Percentiles rank a stretch among this genome's conserved stretches.
Evolutionary conservation across 352 stramenopile genomes (phyloP).

Genomic region (Stephanocyclus meneghinianus): DNA sequence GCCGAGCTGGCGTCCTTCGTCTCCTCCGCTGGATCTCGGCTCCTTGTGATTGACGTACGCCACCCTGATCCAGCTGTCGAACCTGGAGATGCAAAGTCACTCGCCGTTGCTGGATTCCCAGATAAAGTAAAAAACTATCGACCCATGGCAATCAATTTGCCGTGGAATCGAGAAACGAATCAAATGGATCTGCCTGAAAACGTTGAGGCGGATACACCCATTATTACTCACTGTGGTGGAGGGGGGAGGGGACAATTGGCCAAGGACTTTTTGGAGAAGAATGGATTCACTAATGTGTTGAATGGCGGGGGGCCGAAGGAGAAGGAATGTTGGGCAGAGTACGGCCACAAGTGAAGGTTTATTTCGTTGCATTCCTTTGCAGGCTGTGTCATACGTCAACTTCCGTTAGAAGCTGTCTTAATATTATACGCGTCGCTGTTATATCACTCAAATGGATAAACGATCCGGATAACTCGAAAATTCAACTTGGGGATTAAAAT

Average conservation of each 20-base stretch:
- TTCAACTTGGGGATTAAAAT: too few species aligned
- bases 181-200: slow-evolving; percentile 61
- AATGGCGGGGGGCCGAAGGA: slow-evolving; percentile 81
- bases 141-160: slow-evolving; percentile 60
- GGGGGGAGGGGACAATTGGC: slow-evolving; percentile 74
- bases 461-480: too few species aligned
- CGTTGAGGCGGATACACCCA: slow-evolving; percentile 66
- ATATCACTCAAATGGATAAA: too few species aligned
- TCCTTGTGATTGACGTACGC: slow-evolving; percentile 73
- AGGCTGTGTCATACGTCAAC: too few species aligned
- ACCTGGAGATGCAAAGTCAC: slow-evolving; percentile 71
- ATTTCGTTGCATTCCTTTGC: neutral
- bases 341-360: slow-evolving; percentile 60
- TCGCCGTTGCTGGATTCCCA: slow-evolving; percentile 56
- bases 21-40: slow-evolving; percentile 48
- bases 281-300: slow-evolving; percentile 80
- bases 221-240: slow-evolving; percentile 82
- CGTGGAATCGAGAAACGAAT: slow-evolving; percentile 63
- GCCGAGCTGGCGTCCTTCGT: slow-evolving; percentile 69
- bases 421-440: too few species aligned
- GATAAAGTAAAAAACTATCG: slow-evolving; percentile 28
- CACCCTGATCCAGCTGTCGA: slow-evolving; percentile 68
- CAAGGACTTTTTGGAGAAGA: slow-evolving; percentile 76
- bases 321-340: slow-evolving; percentile 69
- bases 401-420: too few species aligned